A percentile compares a stretch with the other conserved stretches of the same genome.
These are phyloP conservation scores for Leishmania aethiopica DNA, from an alignment of 208 protist species.

Conservation along the genomic window DNA sequence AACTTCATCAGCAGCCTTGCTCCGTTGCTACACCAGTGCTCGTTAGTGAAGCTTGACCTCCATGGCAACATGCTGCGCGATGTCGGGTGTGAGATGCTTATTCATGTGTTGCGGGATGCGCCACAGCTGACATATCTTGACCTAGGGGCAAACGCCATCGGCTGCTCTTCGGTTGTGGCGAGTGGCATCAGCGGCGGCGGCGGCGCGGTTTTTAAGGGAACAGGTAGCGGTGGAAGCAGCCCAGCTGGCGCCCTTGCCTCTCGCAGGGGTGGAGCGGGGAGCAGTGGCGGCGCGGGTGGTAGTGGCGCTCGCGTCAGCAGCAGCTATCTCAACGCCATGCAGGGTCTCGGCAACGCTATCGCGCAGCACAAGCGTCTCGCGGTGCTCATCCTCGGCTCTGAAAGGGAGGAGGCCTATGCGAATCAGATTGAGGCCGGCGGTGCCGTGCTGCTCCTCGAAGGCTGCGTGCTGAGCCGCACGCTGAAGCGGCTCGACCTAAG, in stretches of 20 bases:
- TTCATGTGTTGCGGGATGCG: slow-evolving; percentile 70
- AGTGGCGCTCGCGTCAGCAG: slow-evolving; percentile 14
- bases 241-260: neutral
- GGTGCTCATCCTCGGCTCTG: slow-evolving; percentile 75
- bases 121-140: slow-evolving; percentile 77
- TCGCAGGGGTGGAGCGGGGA: neutral
- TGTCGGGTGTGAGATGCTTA: slow-evolving; percentile 76
- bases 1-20: slow-evolving; percentile 77
- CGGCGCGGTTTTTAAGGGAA: neutral
- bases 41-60: slow-evolving; percentile 75
- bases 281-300: neutral
- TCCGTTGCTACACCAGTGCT: slow-evolving; percentile 62
- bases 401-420: slow-evolving; percentile 62
- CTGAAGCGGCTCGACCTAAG: slow-evolving; percentile 76
- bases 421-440: slow-evolving; percentile 71
- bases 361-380: slow-evolving; percentile 72
- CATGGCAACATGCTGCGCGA: slow-evolving; percentile 89
- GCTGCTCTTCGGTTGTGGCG: slow-evolving; percentile 11
- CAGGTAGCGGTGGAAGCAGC: neutral
- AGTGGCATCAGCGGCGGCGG: slow-evolving; percentile 2
- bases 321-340: slow-evolving; percentile 47
- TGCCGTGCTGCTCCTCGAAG: slow-evolving; percentile 71
- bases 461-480: slow-evolving; percentile 69
- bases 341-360: slow-evolving; percentile 61
- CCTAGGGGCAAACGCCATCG: slow-evolving; percentile 86